Base-by-base conservation (phyloP, 1,139 yeast genomes). In the Taphrina pruni region DNA sequence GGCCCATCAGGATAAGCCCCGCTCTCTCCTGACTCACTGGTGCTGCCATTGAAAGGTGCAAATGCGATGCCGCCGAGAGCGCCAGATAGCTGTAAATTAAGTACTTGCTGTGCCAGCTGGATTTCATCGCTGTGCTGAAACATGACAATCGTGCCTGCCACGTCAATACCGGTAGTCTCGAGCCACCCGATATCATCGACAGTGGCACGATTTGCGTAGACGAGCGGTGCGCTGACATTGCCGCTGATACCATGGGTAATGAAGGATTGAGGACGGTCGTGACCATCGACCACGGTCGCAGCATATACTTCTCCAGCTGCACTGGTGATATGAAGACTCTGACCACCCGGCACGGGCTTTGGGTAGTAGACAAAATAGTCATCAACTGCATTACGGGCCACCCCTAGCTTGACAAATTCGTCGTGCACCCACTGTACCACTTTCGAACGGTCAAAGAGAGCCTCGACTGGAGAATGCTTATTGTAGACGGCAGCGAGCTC, bases 141-240 rank as follows among this genome's bases (percentile, higher is more conserved):
- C 43, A 93, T 74, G 2, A 90, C 81, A 2, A 93, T 83, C 7
- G 85, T 79, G 14, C 78, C 82, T 12, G 78, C 74, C 6, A 79
- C 68, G 0, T 79, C 73, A 1, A 83, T 71, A 6, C 84, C 78
- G 0, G 79, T 76, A 0, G 79, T 77, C 20, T 76, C 72, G 35
- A 92, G 79, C 2, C 72, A 73, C n/a, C 80, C 75, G 66, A 85
- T 85, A 75, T 93, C 98, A 2, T 79, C 78, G 2, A 77, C 77
- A 0, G 86, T 78, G 4, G 97, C 98, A 73, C 81, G 85, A 75
- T 90, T 87, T 0, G 85, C 87, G 76, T 86, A 90, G 0, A 87
- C 75, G 1, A 86, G 70, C 0, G 78, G 81, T 0, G 87, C 89
- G 39, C 82, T 83, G 0, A 86, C 84, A 26, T 83, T 84, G 0